These are phyloP conservation scores for Camellia oleifera DNA, from an alignment of 179 eudicot genomes.

Conservation along the genomic window DNA sequence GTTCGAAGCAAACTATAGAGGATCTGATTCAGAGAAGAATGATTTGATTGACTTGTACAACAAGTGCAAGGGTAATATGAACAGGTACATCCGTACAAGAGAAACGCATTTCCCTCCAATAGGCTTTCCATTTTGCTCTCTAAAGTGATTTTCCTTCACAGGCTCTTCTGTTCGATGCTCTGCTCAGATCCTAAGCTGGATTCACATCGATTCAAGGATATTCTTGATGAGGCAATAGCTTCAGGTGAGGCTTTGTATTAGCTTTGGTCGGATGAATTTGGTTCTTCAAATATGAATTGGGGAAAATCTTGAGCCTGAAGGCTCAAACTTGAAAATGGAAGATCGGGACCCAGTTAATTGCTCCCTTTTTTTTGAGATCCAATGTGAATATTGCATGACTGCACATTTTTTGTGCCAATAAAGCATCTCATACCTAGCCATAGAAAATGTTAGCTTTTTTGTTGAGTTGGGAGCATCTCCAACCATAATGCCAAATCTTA, in stretches of 20 bases:
- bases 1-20: slow-evolving; percentile 94
- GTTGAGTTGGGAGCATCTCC: no score
- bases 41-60: slow-evolving; percentile 76
- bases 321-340: not conserved
- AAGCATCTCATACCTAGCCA: not conserved
- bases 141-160: slow-evolving; percentile 24
- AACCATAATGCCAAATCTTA: no score
- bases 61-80: slow-evolving; percentile 84
- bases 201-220: slow-evolving; percentile 93
- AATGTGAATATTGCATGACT: not conserved
- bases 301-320: not conserved
- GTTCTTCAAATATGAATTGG: not conserved
- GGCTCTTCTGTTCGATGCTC: slow-evolving; percentile 91
- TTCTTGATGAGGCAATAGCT: slow-evolving; percentile 86
- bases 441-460: no score
- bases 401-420: not conserved
- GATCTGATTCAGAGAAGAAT: slow-evolving; percentile 84
- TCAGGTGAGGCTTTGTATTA: slow-evolving; percentile 45
- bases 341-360: not conserved
- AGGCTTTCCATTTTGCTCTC: not conserved
- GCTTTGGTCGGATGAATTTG: not conserved
- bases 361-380: not conserved
- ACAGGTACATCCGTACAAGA: slow-evolving; percentile 39
- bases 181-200: slow-evolving; percentile 89
- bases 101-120: not conserved